These are phyloP conservation scores for Cutaneotrichosporon sp. DNA, from an alignment of 1,284 basidiomycete genomes.

Conservation along the genomic window DNA sequence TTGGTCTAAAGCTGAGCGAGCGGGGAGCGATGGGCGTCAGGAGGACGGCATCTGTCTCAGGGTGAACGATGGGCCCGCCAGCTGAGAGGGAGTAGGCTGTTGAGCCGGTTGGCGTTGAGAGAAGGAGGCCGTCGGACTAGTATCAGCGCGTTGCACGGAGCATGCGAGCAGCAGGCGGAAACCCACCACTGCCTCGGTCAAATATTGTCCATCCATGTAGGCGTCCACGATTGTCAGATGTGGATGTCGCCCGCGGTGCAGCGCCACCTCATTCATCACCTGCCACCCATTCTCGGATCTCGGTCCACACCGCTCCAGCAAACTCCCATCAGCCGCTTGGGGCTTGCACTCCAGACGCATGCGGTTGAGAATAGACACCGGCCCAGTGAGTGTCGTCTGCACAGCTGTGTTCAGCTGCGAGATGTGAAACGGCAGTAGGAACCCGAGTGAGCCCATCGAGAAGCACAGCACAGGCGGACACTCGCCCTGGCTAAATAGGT, in stretches of 20 bases:
- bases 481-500: conserved; percentile 74
- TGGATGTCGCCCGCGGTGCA: conserved; percentile 85
- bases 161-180: no score
- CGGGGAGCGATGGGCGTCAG: conserved; percentile 93
- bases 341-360: conserved; percentile 82
- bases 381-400: conserved; percentile 58
- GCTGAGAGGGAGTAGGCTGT: conserved; percentile 95
- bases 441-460: conserved; percentile 92
- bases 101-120: conserved; percentile 93
- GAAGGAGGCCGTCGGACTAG: conserved; percentile 88
- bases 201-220: conserved; percentile 89
- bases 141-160: conserved; percentile 1
- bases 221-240: conserved; percentile 93
- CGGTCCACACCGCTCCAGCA: conserved; percentile 50
- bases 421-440: conserved; percentile 77
- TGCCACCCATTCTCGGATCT: conserved; percentile 64
- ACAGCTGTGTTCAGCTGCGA: conserved; percentile 60
- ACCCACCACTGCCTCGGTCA: conserved; percentile 90
- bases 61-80: conserved; percentile 94
- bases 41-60: conserved; percentile 80
- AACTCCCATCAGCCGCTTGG: conserved; percentile 58
- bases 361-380: conserved; percentile 64
- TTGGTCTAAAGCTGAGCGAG: conserved; percentile 83
- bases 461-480: conserved; percentile 94
- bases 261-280: conserved; percentile 94